Percentiles rank a stretch among this genome's conserved stretches.
These are phyloP conservation scores for Aureobasidium vineae DNA, from an alignment of 2,329 filamentous ascomycete species.

Conservation along the genomic window DNA sequence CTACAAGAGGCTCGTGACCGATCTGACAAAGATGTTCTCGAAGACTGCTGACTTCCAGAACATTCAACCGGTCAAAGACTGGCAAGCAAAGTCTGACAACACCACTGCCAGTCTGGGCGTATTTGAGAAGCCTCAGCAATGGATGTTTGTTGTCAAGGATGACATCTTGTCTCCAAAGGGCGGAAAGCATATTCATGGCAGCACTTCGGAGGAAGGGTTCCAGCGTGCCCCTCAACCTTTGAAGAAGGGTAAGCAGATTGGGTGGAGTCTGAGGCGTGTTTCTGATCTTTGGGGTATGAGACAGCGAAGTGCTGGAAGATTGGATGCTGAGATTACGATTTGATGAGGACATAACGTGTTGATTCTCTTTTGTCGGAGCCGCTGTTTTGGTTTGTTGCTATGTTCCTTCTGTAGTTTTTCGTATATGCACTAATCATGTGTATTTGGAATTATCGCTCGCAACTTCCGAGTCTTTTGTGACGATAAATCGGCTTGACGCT, in stretches of 20 bases:
- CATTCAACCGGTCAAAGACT: neutral
- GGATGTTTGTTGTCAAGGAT: conserved; percentile 19
- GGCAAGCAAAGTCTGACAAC: conserved; percentile 16
- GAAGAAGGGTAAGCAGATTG: conserved; percentile 8
- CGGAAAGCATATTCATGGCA: neutral
- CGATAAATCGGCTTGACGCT: neutral
- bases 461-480: no score
- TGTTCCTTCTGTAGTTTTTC: neutral
- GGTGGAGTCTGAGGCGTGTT: conserved; percentile 20
- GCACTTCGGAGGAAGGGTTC: neutral
- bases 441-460: no score
- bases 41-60: neutral
- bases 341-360: conserved; percentile 1
- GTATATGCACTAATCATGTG: neutral
- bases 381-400: neutral
- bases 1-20: conserved; percentile 45
- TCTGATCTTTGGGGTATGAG: conserved; percentile 15
- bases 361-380: neutral
- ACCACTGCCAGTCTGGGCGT: neutral
- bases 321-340: conserved; percentile 2
- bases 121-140: conserved; percentile 12
- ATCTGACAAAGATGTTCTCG: neutral
- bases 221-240: neutral
- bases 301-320: neutral
- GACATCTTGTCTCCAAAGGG: neutral